These are phyloP conservation scores for Madurella fahalii DNA, from an alignment of 2,329 filamentous ascomycete species.

Conservation along the genomic window DNA sequence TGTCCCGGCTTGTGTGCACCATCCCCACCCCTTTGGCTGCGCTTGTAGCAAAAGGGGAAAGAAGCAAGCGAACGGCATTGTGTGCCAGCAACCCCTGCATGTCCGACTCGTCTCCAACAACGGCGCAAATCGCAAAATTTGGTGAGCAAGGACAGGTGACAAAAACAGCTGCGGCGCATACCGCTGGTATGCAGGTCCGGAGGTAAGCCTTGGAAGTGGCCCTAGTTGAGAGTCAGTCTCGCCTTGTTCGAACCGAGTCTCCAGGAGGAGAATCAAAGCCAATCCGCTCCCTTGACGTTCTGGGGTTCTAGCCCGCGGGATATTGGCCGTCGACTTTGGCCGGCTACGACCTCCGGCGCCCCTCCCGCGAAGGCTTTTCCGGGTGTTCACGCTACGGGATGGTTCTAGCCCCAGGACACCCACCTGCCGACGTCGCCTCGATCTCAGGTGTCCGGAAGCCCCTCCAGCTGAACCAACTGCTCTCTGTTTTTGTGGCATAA, in stretches of 20 bases:
- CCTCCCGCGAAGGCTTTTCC: too few species aligned
- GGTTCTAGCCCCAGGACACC: background rate
- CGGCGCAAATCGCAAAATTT: background rate
- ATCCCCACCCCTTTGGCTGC: slow-evolving; percentile 1
- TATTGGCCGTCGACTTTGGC: too few species aligned
- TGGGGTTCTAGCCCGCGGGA: too few species aligned
- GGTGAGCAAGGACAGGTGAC: background rate
- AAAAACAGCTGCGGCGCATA: background rate
- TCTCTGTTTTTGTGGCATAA: background rate
- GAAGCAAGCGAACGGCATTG: background rate
- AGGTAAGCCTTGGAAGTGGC: background rate
- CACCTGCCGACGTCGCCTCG: background rate
- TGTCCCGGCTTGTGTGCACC: background rate
- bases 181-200: background rate
- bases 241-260: too few species aligned
- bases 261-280: too few species aligned
- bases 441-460: background rate
- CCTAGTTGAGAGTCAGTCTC: too few species aligned
- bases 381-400: background rate
- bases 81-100: background rate
- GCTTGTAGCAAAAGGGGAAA: background rate
- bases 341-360: too few species aligned
- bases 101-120: background rate
- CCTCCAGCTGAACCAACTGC: background rate
- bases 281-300: too few species aligned